Base-by-base conservation (phyloP, 2,329 filamentous ascomycete species). In the Karstenula rhodostoma region DNA sequence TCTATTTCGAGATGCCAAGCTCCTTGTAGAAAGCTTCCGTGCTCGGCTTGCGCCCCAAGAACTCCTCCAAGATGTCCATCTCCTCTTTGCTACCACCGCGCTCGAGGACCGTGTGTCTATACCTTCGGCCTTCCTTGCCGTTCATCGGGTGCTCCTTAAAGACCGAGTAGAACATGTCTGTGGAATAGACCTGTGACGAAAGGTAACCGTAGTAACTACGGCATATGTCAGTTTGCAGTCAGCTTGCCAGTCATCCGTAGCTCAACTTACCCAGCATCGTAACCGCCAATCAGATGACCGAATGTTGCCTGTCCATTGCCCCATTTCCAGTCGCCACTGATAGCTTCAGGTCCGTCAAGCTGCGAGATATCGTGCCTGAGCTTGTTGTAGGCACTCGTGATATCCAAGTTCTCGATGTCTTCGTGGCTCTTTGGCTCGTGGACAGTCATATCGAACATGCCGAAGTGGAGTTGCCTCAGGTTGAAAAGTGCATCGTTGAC, bases 141-240 rank as follows among this genome's bases (percentile, higher is more conserved):
- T 93, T 86, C 91, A 94, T 93, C 0, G 92, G 92, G 74, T 94
- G 84, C 67, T 86, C 83, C 81, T 90, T 89, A 81, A 95, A 95
- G 49, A 91, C 89, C 0, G 86, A 86, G 79, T 92, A 88, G 83
- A 94, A 96, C 91, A 96, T 94, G 78, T 96, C 92, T 27, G 90
- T 86, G 23, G 89, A 91, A 79, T 94, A 95, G 19, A 95, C 92
- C 76, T 92, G 86, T 1, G 89, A 92, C 64, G 86, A 79, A 59
- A 85, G 73, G 65, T 85, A 84, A 52, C 82, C 83, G 77, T 95
- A 95, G 80, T 94, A 94, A 19, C 74, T 77, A 43, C 46, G 4
- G 3, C 15, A 13, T 10, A 25, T 46, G 58, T 73, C 58, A 69
- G 65, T 49, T 46, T 49, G 7, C 19, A 23, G 29, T 19, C 19